Conservation (phyloP, 2,329 filamentous ascomycete species). For the Diaporthe batatas region DNA sequence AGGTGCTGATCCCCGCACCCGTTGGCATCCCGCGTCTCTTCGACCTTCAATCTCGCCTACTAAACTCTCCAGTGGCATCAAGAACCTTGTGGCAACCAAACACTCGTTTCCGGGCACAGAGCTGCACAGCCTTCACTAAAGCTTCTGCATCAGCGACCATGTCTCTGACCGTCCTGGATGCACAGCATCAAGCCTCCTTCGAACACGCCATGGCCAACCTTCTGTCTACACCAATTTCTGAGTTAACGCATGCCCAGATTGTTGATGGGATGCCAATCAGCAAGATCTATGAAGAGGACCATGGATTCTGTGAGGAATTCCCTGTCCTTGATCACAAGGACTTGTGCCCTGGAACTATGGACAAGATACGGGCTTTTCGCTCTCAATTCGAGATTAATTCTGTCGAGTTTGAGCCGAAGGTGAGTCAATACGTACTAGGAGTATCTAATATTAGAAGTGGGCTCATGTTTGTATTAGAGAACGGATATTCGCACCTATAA, state of each 20-base stretch:
- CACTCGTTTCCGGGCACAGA: conserved; percentile 17
- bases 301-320: neutral
- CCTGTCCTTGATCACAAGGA: conserved; percentile 25
- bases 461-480: neutral
- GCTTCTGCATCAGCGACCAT: conserved; percentile 26
- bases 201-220: conserved; percentile 24
- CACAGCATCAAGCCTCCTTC: conserved; percentile 14
- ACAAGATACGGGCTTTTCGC: conserved; percentile 33
- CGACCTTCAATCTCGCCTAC: neutral
- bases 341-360: conserved; percentile 39
- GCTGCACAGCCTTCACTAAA: conserved; percentile 1
- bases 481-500: no score
- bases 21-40: conserved; percentile 19
- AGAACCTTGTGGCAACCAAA: conserved; percentile 18
- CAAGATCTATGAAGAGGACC: neutral
- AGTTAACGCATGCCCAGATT: conserved; percentile 33
- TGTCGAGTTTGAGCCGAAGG: conserved; percentile 1
- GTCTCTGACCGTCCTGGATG: conserved; percentile 22
- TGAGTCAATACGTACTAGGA: neutral
- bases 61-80: conserved; percentile 7
- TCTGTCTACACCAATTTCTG: conserved; percentile 10
- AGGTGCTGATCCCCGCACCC: conserved; percentile 22
- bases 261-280: conserved; percentile 29
- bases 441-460: neutral
- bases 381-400: conserved; percentile 30